These are phyloP conservation scores for Alternaria triticimaculans DNA, from an alignment of 2,329 filamentous ascomycete species.

Conservation along the genomic window DNA sequence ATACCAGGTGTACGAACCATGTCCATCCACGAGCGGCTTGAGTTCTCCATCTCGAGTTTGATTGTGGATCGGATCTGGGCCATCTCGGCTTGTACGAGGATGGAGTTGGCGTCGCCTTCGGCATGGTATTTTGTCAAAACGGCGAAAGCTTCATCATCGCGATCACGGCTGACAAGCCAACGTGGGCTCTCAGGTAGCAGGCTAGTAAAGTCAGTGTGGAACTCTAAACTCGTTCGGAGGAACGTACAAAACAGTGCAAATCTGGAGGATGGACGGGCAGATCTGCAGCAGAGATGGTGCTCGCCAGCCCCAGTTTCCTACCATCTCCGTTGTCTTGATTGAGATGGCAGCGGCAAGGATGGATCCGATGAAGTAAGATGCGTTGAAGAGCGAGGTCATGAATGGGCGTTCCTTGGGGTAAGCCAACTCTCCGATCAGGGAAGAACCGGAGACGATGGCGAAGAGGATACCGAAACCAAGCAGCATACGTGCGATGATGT, in stretches of 20 bases:
- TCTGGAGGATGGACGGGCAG: conserved; percentile 56
- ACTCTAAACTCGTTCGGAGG: not conserved
- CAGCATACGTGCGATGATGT: conserved; percentile 64
- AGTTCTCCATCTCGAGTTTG: conserved; percentile 61
- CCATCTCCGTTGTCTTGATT: conserved; percentile 56
- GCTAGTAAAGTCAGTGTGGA: conserved; percentile 14
- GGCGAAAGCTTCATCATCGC: conserved; percentile 52
- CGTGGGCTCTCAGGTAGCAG: conserved; percentile 54
- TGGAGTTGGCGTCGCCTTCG: conserved; percentile 49
- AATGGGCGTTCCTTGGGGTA: conserved; percentile 67
- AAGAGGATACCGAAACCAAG: conserved; percentile 69
- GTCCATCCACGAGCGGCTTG: conserved; percentile 62
- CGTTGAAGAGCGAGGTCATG: conserved; percentile 68
- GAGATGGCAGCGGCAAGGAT: conserved; percentile 59
- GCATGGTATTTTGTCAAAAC: conserved; percentile 53
- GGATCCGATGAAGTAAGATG: conserved; percentile 62
- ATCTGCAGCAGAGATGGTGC: conserved; percentile 59
- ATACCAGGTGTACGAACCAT: conserved; percentile 57
- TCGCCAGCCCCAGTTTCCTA: conserved; percentile 56
- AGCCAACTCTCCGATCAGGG: conserved; percentile 65
- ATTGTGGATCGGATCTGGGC: conserved; percentile 66
- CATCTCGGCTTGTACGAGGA: conserved; percentile 62
- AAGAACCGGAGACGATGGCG: conserved; percentile 64
- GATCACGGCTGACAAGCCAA: conserved; percentile 60
- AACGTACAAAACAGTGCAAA: conserved; percentile 45